Evolutionary conservation across 2,329 filamentous ascomycete genomes (phyloP).

Genomic region (Sclerotinia sclerotiorum): DNA sequence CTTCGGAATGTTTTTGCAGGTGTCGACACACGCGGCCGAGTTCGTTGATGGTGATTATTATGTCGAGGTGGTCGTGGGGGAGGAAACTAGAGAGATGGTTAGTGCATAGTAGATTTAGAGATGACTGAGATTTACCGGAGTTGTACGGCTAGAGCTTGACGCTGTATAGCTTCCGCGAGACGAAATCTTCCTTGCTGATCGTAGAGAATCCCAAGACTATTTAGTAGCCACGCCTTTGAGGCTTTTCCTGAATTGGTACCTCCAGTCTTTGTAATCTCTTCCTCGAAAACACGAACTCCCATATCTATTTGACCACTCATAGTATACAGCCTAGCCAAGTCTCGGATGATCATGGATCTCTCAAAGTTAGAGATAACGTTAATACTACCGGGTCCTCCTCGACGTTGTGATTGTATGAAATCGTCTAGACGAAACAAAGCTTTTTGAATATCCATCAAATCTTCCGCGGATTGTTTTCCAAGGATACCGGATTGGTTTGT

Average conservation of each 20-base stretch:
- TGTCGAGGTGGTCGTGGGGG: constrained; percentile 18
- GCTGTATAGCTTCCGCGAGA: constrained; percentile 20
- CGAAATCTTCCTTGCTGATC: constrained; percentile 22
- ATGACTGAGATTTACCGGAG: neutral
- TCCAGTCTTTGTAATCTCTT: constrained; percentile 22
- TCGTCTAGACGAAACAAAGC: constrained; percentile 19
- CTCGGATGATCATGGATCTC: constrained; percentile 23
- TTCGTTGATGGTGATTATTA: constrained; percentile 23
- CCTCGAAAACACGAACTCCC: constrained; percentile 20
- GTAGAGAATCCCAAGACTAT: constrained; percentile 23
- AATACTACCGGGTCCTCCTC: constrained; percentile 5
- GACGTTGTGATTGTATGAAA: constrained; percentile 20
- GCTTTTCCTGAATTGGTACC: constrained; percentile 21
- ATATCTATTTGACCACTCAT: constrained; percentile 21
- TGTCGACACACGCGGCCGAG: constrained; percentile 21
- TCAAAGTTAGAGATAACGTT: constrained; percentile 21
- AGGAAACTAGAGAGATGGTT: constrained; percentile 1
- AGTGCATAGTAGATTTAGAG: neutral
- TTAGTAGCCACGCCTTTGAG: constrained; percentile 19
- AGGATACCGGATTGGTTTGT: constrained; percentile 9
- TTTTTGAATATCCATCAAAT: constrained; percentile 23
- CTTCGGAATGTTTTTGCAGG: constrained; percentile 18
- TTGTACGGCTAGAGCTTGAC: constrained; percentile 22
- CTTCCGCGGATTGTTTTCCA: constrained; percentile 16
- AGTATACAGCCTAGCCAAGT: constrained; percentile 18